These are phyloP conservation scores for Fusarium sp. DNA, from an alignment of 2,329 filamentous ascomycete species.

Conservation along the genomic window DNA sequence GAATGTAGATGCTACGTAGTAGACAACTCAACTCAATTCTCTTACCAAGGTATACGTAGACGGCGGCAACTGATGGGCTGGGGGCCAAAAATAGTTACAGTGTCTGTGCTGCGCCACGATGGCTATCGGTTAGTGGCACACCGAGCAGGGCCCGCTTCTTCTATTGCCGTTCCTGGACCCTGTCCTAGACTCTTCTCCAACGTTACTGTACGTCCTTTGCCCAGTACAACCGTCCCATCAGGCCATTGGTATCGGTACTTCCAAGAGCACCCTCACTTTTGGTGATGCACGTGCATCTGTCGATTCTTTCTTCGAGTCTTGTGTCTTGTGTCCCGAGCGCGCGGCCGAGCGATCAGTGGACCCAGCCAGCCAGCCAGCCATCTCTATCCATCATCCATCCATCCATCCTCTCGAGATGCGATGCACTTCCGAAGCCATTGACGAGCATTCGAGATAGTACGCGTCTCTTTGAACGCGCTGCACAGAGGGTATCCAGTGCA, in stretches of 20 bases:
- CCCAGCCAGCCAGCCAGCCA: slow-evolving; percentile 19
- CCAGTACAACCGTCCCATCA: slow-evolving; percentile 29
- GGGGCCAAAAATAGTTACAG: slow-evolving; percentile 43
- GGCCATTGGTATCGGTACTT: slow-evolving; percentile 41
- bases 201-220: slow-evolving; percentile 18
- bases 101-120: slow-evolving; percentile 36
- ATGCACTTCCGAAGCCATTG: slow-evolving; percentile 19
- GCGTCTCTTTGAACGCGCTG: slow-evolving; percentile 32
- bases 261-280: slow-evolving; percentile 3
- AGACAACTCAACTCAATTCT: slow-evolving; percentile 3
- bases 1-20: not conserved
- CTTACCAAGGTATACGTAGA: not conserved
- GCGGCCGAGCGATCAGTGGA: slow-evolving; percentile 42
- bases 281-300: slow-evolving; percentile 34
- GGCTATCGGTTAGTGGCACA: slow-evolving; percentile 22
- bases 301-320: slow-evolving; percentile 22
- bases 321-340: slow-evolving; percentile 18
- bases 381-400: slow-evolving; percentile 8
- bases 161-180: slow-evolving; percentile 20
- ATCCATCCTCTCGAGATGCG: slow-evolving; percentile 8
- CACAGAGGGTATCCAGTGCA: slow-evolving; percentile 17
- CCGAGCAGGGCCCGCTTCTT: slow-evolving; percentile 12
- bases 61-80: slow-evolving; percentile 19
- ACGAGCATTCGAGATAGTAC: slow-evolving; percentile 20
- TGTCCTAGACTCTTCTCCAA: slow-evolving; percentile 20